Conservation (phyloP, 1,139 yeast species). For the Taphrina sp. region DNA sequence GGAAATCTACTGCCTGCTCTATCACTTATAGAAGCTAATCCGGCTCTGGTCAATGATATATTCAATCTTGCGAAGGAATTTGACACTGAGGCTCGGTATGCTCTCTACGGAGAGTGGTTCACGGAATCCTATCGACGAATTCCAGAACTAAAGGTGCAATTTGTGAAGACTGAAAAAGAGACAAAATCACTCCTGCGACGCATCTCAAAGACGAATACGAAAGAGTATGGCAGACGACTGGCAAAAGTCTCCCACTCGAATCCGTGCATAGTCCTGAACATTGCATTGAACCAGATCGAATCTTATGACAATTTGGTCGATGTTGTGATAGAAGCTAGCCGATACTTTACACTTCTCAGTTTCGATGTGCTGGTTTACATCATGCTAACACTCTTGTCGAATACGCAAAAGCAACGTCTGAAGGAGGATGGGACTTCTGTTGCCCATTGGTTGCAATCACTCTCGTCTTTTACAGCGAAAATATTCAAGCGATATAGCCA, state of each 20-base stretch:
- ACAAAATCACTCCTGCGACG: slow-evolving; percentile 80
- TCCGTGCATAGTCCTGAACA: slow-evolving; percentile 69
- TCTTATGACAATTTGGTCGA: slow-evolving; percentile 85
- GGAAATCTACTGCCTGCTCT: slow-evolving; percentile 68
- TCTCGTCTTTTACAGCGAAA: slow-evolving; percentile 46
- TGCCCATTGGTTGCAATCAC: slow-evolving; percentile 73
- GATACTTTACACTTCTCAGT: slow-evolving; percentile 71
- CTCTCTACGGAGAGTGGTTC: slow-evolving; percentile 81
- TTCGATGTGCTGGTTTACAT: slow-evolving; percentile 85
- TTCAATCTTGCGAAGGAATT: slow-evolving; percentile 56
- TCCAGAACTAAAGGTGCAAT: slow-evolving; percentile 60
- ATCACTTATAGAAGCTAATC: slow-evolving; percentile 59
- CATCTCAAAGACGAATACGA: slow-evolving; percentile 79
- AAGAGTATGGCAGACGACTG: slow-evolving; percentile 70
- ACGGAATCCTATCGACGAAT: slow-evolving; percentile 55
- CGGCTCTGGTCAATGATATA: slow-evolving; percentile 62
- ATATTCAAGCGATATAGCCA: slow-evolving; percentile 44
- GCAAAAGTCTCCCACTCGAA: slow-evolving; percentile 76
- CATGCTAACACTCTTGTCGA: slow-evolving; percentile 54
- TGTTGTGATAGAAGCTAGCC: slow-evolving; percentile 75
- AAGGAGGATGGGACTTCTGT: slow-evolving; percentile 82
- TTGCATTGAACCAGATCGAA: slow-evolving; percentile 58
- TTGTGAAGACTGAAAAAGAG: slow-evolving; percentile 70
- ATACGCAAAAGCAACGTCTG: slow-evolving; percentile 48
- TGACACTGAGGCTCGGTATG: slow-evolving; percentile 65